phyloP scores from a whole-genome alignment of 257 asterid genomes.

The Solanum habrochaites region DNA sequence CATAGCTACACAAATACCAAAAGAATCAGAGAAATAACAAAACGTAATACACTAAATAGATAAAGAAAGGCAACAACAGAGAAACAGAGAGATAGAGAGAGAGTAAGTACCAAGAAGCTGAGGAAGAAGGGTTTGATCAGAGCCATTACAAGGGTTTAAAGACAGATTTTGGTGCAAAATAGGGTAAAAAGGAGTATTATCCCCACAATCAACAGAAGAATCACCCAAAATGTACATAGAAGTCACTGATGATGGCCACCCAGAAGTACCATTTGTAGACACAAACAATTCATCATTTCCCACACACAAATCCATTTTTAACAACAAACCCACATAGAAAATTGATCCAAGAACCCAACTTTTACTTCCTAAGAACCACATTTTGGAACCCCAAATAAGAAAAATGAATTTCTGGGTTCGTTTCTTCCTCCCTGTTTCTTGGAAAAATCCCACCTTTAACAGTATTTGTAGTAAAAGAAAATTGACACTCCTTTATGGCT shows the following conservation, averaged over 20 bases:
- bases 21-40: background rate
- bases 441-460: background rate
- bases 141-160: constrained; percentile 52
- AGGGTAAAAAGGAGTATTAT: constrained; percentile 39
- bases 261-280: background rate
- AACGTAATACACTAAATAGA: background rate
- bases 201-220: constrained; percentile 64
- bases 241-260: constrained; percentile 13
- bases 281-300: constrained; percentile 1
- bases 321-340: background rate
- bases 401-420: background rate
- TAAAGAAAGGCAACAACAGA: background rate
- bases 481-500: background rate
- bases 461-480: background rate
- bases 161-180: constrained; percentile 26
- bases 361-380: constrained; percentile 1
- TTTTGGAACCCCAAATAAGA: background rate
- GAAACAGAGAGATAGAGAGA: background rate
- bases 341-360: constrained; percentile 5
- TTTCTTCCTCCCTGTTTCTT: background rate
- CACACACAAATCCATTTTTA: background rate
- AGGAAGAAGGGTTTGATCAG: constrained; percentile 53
- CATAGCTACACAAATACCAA: background rate
- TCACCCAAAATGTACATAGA: constrained; percentile 59
- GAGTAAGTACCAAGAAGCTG: constrained; percentile 44